Evolutionary conservation across 1,284 basidiomycete species (phyloP), one percentile per base, ranked within the genome.

Genomic region (Meripilus lineatus): DNA sequence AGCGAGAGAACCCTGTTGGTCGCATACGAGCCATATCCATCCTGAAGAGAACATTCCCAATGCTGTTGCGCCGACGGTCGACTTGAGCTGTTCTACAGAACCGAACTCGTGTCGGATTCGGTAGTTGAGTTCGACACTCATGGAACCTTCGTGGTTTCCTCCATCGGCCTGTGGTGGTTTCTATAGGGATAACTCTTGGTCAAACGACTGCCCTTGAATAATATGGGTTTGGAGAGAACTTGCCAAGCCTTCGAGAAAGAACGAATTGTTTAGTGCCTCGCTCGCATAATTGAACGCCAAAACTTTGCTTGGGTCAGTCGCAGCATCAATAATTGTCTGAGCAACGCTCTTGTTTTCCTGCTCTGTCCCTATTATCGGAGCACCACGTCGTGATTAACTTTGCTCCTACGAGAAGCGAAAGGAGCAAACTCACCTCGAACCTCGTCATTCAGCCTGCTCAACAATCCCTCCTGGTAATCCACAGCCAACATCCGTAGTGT

Each of bases 191-290:
- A 28, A 35, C n/a, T n/a, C n/a, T n/a, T n/a, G 44, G 49, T 38
- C 42, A 32, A 23, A 26, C 32, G 34, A 20, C 39, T 28, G 47
- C 21, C 36, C 32, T 40, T 28, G 20, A 26, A n/a, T n/a, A 30
- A n/a, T 30, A 8, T 30, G 40, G 45, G 25, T 32, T 25, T 42
- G 39, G 32, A 18, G 24, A 39, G 18, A 36, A 77, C 89, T 49
- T 64, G 94, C 90, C 36, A 99, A 71, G 45, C 74, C 75, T 55
- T 88, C 79, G 22, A 99, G 76, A 75, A 98, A 99, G 75, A 93
- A 99, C 57, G 83, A 84, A 65, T 97, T 98, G 71, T 99, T 99
- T 51, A 97, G 71, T 10, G 95, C 91, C 42, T 92, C 79, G 50
- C 87, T 88, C 2, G 93, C 93, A 58, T 94, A 93, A 68, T 92